Evolutionary conservation across 495 filamentous ascomycete species (phyloP).

Genomic region (Cercophora newfieldiana): DNA sequence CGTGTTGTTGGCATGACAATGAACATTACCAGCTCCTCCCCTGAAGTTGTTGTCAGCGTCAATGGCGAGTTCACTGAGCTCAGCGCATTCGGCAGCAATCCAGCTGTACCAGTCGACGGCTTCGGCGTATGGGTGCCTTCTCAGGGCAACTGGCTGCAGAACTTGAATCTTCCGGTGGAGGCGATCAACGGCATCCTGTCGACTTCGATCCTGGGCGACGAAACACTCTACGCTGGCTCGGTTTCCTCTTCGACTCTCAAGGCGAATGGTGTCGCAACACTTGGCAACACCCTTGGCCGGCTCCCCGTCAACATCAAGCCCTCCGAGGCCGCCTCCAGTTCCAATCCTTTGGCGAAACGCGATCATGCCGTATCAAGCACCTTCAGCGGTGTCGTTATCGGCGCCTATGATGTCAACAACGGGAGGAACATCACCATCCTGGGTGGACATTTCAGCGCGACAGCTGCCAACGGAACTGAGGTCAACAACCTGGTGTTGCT

Average conservation of each 20-base stretch:
- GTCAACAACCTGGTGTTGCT: conserved; percentile 80
- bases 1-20: conserved; percentile 73
- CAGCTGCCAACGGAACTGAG: conserved; percentile 63
- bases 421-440: conserved; percentile 80
- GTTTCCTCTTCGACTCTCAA: conserved; percentile 68
- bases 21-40: conserved; percentile 69
- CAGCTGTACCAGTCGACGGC: conserved; percentile 61
- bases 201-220: conserved; percentile 56
- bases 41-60: conserved; percentile 73
- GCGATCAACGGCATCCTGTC: conserved; percentile 70
- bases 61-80: conserved; percentile 79
- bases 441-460: conserved; percentile 82
- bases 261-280: conserved; percentile 66
- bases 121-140: conserved; percentile 97
- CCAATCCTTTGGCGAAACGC: conserved; percentile 55
- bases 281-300: conserved; percentile 54
- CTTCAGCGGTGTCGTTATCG: conserved; percentile 67
- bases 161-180: conserved; percentile 65
- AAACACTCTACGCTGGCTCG: conserved; percentile 73
- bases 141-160: conserved; percentile 82
- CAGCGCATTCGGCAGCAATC: conserved; percentile 61
- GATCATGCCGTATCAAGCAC: conserved; percentile 46
- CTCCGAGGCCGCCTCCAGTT: conserved; percentile 29
- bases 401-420: conserved; percentile 69
- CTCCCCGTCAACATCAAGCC: conserved; percentile 64